These are phyloP conservation scores for Annulohypoxylon truncatum DNA, from an alignment of 2,329 filamentous ascomycete genomes.

Conservation along the genomic window DNA sequence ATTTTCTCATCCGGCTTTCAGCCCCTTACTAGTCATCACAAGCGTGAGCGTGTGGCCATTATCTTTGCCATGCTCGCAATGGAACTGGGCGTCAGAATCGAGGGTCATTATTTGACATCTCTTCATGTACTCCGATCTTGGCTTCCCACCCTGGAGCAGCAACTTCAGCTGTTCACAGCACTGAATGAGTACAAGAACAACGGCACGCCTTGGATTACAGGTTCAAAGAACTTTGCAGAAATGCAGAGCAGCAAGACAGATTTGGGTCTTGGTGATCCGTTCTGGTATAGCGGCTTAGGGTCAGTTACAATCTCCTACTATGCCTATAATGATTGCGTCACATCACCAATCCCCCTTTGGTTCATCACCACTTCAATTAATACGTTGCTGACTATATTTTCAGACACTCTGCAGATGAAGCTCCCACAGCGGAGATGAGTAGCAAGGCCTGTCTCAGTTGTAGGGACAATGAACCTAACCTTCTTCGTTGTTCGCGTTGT, in stretches of 20 bases:
- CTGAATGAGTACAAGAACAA: slow-evolving; percentile 43
- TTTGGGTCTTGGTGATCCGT: slow-evolving; percentile 36
- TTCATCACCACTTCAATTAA: neutral
- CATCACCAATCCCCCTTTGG: neutral
- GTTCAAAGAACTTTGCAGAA: slow-evolving; percentile 31
- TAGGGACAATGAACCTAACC: slow-evolving; percentile 6
- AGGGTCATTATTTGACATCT: slow-evolving; percentile 19
- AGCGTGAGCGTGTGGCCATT: slow-evolving; percentile 32
- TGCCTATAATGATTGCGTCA: neutral
- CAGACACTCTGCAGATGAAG: slow-evolving; percentile 39
- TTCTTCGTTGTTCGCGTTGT: slow-evolving; percentile 30
- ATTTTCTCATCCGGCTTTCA: slow-evolving; percentile 24
- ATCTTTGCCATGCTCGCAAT: slow-evolving; percentile 40
- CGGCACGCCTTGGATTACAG: slow-evolving; percentile 39
- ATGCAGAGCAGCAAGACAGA: neutral
- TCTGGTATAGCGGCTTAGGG: slow-evolving; percentile 43
- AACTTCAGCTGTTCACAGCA: slow-evolving; percentile 41
- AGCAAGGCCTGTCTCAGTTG: slow-evolving; percentile 39
- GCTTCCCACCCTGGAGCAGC: slow-evolving; percentile 41
- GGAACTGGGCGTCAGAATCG: slow-evolving; percentile 35
- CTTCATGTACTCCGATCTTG: slow-evolving; percentile 31
- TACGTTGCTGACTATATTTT: slow-evolving; percentile 2
- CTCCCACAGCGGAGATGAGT: slow-evolving; percentile 28
- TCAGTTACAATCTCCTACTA: slow-evolving; percentile 19
- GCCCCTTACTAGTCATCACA: slow-evolving; percentile 24